Conservation (phyloP, 2,329 filamentous ascomycete genomes). For the Fusarium miscanthi region DNA sequence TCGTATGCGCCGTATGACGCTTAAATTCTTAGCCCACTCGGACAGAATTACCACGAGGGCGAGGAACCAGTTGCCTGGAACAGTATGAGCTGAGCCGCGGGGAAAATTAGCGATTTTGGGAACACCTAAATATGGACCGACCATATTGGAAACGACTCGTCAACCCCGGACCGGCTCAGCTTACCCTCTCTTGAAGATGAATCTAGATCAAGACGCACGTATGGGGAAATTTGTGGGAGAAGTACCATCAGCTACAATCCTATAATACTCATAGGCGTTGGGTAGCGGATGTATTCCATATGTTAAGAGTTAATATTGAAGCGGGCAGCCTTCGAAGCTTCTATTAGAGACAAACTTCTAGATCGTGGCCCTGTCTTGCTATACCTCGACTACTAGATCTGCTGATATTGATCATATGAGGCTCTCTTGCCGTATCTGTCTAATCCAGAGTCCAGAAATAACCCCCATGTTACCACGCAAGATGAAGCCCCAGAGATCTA, state of each 20-base stretch:
- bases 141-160: not conserved
- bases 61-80: slow-evolving; percentile 1
- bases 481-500: not conserved
- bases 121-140: not conserved
- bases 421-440: not conserved
- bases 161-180: not conserved
- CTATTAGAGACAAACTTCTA: not conserved
- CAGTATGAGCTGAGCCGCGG: not conserved
- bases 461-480: not conserved
- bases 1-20: not conserved
- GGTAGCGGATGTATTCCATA: not conserved
- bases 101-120: slow-evolving; percentile 4
- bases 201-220: slow-evolving; percentile 13
- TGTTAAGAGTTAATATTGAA: not conserved
- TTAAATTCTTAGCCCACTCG: slow-evolving; percentile 1
- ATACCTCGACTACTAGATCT: not conserved
- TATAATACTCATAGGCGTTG: not conserved
- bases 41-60: slow-evolving; percentile 35
- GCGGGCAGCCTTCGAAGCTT: not conserved
- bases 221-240: slow-evolving; percentile 8
- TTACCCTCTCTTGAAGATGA: not conserved
- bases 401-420: not conserved
- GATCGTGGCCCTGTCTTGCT: not conserved
- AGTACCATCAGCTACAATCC: not conserved
- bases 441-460: not conserved